These are phyloP conservation scores for Ammopiptanthus mongolicus DNA, from an alignment of 306 rosid species.

Conservation along the genomic window DNA sequence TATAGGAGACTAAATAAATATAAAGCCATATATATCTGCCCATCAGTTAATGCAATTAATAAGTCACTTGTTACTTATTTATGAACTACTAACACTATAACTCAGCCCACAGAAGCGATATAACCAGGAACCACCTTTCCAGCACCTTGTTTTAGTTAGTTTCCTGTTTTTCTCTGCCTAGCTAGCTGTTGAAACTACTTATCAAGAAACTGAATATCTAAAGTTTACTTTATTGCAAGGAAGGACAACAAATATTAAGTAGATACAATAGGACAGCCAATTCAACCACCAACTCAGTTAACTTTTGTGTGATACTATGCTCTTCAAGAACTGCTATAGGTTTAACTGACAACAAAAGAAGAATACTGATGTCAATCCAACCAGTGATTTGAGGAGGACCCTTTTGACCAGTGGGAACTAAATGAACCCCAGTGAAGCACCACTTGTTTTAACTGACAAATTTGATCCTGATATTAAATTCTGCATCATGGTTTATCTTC, in stretches of 20 bases:
- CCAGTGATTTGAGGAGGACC: background rate
- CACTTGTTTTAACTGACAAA: background rate
- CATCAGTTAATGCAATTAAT: constrained; percentile 27
- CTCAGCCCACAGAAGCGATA: constrained; percentile 34
- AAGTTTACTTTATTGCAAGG: background rate
- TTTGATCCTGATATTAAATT: background rate
- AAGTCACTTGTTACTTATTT: background rate
- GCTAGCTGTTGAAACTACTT: constrained; percentile 12
- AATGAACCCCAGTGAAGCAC: background rate
- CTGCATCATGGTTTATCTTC: background rate
- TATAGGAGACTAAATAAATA: background rate
- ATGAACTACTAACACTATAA: background rate
- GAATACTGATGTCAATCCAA: background rate
- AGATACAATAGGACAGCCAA: background rate
- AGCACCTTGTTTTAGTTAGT: constrained; percentile 34
- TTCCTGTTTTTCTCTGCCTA: constrained; percentile 20
- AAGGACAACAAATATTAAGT: background rate
- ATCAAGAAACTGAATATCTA: background rate
- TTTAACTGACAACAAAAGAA: background rate
- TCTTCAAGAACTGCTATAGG: background rate
- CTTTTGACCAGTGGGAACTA: constrained; percentile 4
- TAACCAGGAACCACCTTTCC: constrained; percentile 29
- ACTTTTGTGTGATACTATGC: background rate
- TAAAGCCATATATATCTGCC: constrained; percentile 22
- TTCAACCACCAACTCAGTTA: constrained; percentile 6